Evolutionary conservation across 2,329 filamentous ascomycete species (phyloP), one percentile per base, ranked within the genome.

Genomic region (Alternaria gansuensis): DNA sequence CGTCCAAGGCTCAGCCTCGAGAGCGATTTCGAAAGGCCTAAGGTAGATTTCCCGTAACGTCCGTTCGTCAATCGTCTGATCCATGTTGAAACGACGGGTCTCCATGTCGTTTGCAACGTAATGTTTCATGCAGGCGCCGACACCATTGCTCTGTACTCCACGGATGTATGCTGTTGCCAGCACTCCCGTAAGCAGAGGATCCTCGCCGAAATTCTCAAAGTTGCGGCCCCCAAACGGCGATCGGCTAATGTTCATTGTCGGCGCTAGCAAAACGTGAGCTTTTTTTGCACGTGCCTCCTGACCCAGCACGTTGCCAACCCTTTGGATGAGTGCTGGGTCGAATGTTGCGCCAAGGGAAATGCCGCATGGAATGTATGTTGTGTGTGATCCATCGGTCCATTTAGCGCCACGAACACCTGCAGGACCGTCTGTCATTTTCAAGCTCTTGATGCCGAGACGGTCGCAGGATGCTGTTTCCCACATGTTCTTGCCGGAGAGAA

Each of bases 101-200:
- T 90, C 87, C 68, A 88, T 83, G 67, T 90, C 87, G 56, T 89
- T 89, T 23, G 80, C 84, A 11, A 87, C 86, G 56, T 28, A 87
- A 89, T 87, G 90, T 79, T 93, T 93, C 60, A 40, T 33, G n/a
- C 40, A 50, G 8, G 58, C 58, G n/a, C 21, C 33, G 13, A 58
- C 33, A 3, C 59, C 56, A 26, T 51, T 24, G 5, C 81, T 81
- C 71, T 91, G 87, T 3, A 90, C 37, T 6, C 59, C 59, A 21
- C 21, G 21, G 26, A 37, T 33, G 7, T 58, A 46, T 8, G 26
- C n/a, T n/a, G 10, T 28, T 14, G 50, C 56, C 6, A 56, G 36
- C 4, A 8, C 17, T 26, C 58, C 58, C n/a, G 36, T 26, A 56
- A 57, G 49, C 5, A 41, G 21, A 9, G 46, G 54, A 40, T 58